A percentile compares a stretch with the other conserved stretches of the same genome.
These are phyloP conservation scores for Mortierella antarctica DNA, from an alignment of 192 early-diverging fungal species.

Conservation along the genomic window DNA sequence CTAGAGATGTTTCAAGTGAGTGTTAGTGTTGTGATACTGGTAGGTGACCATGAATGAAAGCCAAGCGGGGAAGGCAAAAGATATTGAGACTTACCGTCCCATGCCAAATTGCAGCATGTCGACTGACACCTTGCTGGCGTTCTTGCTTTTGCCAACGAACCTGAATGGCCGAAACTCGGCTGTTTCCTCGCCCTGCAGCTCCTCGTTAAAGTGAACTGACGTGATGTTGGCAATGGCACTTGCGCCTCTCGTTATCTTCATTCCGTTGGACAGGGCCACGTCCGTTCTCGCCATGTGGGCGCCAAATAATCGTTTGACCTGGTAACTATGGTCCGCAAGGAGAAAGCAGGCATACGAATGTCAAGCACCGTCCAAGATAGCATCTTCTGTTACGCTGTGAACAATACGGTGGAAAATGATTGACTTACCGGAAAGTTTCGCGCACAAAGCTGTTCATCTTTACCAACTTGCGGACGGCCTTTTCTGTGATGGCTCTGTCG, in stretches of 20 bases:
- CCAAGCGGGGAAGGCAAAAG: neutral
- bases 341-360: too few species aligned
- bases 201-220: slow-evolving; percentile 12
- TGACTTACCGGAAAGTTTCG: slow-evolving; percentile 26
- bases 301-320: too few species aligned
- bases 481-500: slow-evolving; percentile 13
- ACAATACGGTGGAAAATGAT: too few species aligned
- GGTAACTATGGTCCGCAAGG: too few species aligned
- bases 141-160: slow-evolving; percentile 40
- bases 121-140: slow-evolving; percentile 34
- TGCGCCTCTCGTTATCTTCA: slow-evolving; percentile 36
- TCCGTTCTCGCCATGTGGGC: slow-evolving; percentile 29
- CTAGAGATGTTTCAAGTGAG: slow-evolving; percentile 1
- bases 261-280: slow-evolving; percentile 49
- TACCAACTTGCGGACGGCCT: slow-evolving; percentile 38
- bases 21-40: neutral
- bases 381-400: too few species aligned
- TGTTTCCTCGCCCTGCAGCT: slow-evolving; percentile 22
- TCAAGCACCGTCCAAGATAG: too few species aligned
- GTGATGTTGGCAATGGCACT: slow-evolving; percentile 42
- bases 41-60: neutral
- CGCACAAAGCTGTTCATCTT: slow-evolving; percentile 50
- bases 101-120: slow-evolving; percentile 55
- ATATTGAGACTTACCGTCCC: slow-evolving; percentile 39
- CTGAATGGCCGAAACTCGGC: slow-evolving; percentile 52